Evolutionary conservation across 169 alveolate genomes (phyloP), one percentile per base, ranked within the genome.

Genomic region (Plasmodium reichenowi): DNA sequence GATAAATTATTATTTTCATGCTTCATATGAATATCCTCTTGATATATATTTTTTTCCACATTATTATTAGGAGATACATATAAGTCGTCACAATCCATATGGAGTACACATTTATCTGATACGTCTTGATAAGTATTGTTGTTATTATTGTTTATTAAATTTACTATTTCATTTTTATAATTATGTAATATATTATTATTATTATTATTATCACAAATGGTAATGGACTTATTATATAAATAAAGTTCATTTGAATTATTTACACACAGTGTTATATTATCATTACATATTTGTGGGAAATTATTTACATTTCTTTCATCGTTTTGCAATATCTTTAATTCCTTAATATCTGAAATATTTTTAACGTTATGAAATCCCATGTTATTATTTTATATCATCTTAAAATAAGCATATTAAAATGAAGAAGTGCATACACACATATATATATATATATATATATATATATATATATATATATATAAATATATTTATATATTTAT

Each of bases 371-470:
- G n/a, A 22, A 71, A 48, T 24, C 54, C 80, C 80, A 71, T 71
- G 43, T 47, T 71, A 71, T 47, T n/a, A 56, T 2, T 71, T 71
- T 71, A 71, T 71, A 48, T 71, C 80, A 71, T 71, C 47, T 52
- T 22, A 56, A 38, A 38, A 38, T 38, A 38, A 38, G 9, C 7
- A 38, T 38, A 38, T 38, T 38, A 38, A 38, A 38, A 38, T 5
- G 47, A 38, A 38, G 6, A 5, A 38, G 47, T 32, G 24, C 52
- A 67, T 15, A 67, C 58, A 67, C 60, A 32, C 15, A 29, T 50
- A 67, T 13, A 67, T 1, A n/a, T 38, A 38, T 5, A 38, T 38
- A 38, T 38, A 38, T 38, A 38, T 38, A 38, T 38, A 38, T 38
- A 38, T 32, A 5, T 5, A 38, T 38, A 38, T 32, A 5, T 38